Percentiles rank a stretch among this genome's conserved stretches.
These are phyloP conservation scores for Oldenlandia corymbosa DNA, from an alignment of 257 asterid species.

Conservation along the genomic window DNA sequence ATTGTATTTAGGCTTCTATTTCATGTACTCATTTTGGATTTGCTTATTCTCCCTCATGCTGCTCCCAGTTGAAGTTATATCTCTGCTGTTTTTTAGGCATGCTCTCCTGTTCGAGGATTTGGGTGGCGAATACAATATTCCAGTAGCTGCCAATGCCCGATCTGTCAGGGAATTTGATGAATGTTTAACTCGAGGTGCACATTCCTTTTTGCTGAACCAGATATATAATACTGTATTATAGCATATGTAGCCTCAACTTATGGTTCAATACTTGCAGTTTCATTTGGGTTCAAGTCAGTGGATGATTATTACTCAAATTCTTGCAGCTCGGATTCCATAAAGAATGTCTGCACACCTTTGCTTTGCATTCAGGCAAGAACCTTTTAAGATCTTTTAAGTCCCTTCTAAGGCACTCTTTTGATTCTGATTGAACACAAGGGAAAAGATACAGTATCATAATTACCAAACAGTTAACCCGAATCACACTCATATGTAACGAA, in stretches of 20 bases:
- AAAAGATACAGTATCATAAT: neutral
- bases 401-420: neutral
- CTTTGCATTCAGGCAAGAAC: constrained; percentile 88
- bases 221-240: constrained; percentile 7
- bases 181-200: constrained; percentile 79
- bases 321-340: constrained; percentile 83
- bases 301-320: constrained; percentile 94
- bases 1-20: constrained; percentile 12
- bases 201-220: constrained; percentile 20
- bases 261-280: constrained; percentile 42
- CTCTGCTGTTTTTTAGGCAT: constrained; percentile 48
- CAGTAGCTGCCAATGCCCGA: constrained; percentile 66
- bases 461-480: neutral
- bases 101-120: constrained; percentile 83
- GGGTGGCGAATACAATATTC: constrained; percentile 79
- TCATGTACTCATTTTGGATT: constrained; percentile 10
- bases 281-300: constrained; percentile 94
- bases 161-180: constrained; percentile 92
- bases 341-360: constrained; percentile 63
- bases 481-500: neutral
- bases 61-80: constrained; percentile 12
- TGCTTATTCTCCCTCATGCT: neutral
- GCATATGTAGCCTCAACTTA: constrained; percentile 12
- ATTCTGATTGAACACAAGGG: neutral
- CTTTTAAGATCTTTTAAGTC: neutral